phyloP scores from a whole-genome alignment of 1,284 basidiomycete species.

The Fomitopsis betulina region DNA sequence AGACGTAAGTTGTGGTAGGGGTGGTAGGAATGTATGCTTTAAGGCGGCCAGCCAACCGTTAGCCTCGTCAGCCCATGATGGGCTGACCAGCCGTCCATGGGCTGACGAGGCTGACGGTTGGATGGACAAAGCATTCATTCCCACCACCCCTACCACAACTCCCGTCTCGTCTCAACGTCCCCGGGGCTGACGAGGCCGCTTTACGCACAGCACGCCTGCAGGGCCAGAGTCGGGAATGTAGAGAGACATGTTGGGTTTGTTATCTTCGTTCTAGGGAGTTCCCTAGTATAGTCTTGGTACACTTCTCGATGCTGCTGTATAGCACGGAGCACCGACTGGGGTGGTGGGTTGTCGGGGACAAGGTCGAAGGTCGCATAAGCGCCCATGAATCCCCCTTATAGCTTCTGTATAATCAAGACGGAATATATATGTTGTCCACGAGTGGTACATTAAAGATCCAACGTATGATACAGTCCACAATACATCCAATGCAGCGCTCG shows the following conservation, averaged over 20 bases:
- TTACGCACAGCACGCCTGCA: too few species aligned
- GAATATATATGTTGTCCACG: neutral
- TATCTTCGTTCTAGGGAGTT: slow-evolving; percentile 82
- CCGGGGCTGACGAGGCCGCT: too few species aligned
- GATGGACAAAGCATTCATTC: too few species aligned
- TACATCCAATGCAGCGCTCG: neutral
- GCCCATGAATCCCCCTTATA: too few species aligned
- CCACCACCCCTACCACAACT: too few species aligned
- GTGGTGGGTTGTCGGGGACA: slow-evolving; percentile 47
- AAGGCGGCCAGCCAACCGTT: neutral
- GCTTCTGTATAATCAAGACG: neutral
- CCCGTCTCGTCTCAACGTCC: too few species aligned
- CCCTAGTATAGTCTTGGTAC: slow-evolving; percentile 82
- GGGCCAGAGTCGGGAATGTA: neutral
- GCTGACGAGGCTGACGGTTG: too few species aligned
- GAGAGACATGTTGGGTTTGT: slow-evolving; percentile 1
- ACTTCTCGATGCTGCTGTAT: slow-evolving; percentile 84
- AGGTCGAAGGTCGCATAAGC: neutral
- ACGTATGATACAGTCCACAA: neutral
- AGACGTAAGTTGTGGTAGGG: neutral
- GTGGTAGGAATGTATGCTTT: neutral
- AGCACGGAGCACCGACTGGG: slow-evolving; percentile 32
- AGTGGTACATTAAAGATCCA: neutral
- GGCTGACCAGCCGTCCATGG: too few species aligned
- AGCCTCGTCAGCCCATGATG: too few species aligned